Evolutionary conservation across 108 stramenopile genomes (phyloP).

Genomic region (Discostella pseudostelligera): DNA sequence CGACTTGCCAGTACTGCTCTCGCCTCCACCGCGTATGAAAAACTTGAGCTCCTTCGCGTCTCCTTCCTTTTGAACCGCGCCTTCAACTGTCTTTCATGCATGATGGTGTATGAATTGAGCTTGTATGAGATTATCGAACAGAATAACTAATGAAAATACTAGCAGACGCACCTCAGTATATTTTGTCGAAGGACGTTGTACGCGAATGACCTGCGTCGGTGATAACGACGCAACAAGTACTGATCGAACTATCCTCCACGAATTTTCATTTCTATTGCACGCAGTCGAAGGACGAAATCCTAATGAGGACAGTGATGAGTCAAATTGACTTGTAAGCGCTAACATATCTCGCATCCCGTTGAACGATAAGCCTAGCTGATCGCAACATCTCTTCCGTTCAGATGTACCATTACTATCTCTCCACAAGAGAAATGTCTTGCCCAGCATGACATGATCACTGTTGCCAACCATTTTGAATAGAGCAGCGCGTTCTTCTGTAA

Average conservation of each 20-base stretch:
- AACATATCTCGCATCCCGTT: conserved; percentile 76
- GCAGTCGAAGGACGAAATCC: conserved; percentile 56
- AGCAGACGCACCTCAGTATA: conserved; percentile 64
- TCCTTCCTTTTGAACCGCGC: conserved; percentile 53
- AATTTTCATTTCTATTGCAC: conserved; percentile 58
- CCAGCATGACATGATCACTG: conserved; percentile 80
- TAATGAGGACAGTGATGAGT: conserved; percentile 54
- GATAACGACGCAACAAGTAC: conserved; percentile 69
- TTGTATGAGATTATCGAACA: neutral
- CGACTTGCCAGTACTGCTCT: conserved; percentile 19
- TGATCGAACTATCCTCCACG: conserved; percentile 75
- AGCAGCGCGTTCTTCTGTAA: conserved; percentile 55
- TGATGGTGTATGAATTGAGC: neutral
- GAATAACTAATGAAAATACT: too few species aligned
- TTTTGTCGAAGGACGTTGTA: conserved; percentile 69
- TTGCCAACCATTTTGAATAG: conserved; percentile 75
- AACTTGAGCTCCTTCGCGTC: conserved; percentile 12
- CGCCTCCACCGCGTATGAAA: conserved; percentile 12
- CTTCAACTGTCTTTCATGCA: conserved; percentile 59
- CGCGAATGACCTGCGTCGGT: conserved; percentile 69
- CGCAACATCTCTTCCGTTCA: conserved; percentile 52
- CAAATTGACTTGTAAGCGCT: conserved; percentile 67
- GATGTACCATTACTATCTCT: conserved; percentile 41
- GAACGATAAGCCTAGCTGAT: conserved; percentile 62
- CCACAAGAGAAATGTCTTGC: conserved; percentile 69